Evolutionary conservation across 371 early-diverging fungal species (phyloP).

Genomic region (Gilbertella persicaria): DNA sequence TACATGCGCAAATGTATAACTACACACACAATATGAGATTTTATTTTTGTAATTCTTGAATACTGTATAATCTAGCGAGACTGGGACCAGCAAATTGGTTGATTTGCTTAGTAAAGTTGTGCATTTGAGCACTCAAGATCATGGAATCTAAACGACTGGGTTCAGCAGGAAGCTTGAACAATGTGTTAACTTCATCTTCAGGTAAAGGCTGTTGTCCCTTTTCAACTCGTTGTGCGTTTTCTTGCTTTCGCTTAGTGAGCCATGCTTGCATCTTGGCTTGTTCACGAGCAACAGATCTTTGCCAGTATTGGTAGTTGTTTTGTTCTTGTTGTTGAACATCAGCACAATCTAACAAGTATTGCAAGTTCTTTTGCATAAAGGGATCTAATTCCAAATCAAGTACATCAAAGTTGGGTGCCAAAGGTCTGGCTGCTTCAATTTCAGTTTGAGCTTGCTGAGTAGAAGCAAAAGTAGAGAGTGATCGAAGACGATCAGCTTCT

Average conservation of each 20-base stretch:
- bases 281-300: conserved; percentile 87
- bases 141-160: conserved; percentile 90
- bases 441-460: conserved; percentile 39
- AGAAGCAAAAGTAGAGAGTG: conserved; percentile 47
- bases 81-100: conserved; percentile 90
- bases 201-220: conserved; percentile 77
- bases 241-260: conserved; percentile 65
- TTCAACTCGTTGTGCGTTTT: conserved; percentile 78
- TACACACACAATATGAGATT: conserved; percentile 8
- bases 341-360: conserved; percentile 83
- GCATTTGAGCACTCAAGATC: conserved; percentile 86
- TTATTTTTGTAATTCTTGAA: conserved; percentile 77
- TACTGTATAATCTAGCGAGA: conserved; percentile 80
- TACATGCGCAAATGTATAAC: no score
- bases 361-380: conserved; percentile 87
- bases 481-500: conserved; percentile 48
- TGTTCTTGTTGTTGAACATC: conserved; percentile 92
- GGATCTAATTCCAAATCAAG: conserved; percentile 82
- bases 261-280: conserved; percentile 71
- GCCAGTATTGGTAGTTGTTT: conserved; percentile 93
- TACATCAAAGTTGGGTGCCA: conserved; percentile 82
- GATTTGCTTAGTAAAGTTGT: conserved; percentile 89
- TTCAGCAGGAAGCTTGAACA: conserved; percentile 78
- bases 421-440: conserved; percentile 53
- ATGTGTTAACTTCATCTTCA: conserved; percentile 75